A percentile compares a stretch with the other conserved stretches of the same genome.
These are phyloP conservation scores for Acer campestre DNA, from an alignment of 345 rosid species.

Conservation along the genomic window DNA sequence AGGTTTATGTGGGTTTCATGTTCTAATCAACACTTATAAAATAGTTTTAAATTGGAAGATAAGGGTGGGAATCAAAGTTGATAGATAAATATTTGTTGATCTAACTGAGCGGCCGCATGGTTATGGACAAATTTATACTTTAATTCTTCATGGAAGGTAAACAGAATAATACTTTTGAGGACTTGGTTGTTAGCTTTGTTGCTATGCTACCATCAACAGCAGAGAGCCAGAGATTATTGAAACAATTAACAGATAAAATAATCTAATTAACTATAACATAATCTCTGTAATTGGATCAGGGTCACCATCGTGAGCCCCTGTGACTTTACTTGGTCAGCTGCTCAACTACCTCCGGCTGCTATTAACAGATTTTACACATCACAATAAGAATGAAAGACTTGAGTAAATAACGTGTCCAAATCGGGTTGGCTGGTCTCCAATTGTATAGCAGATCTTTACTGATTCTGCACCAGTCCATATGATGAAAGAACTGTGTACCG, in stretches of 20 bases:
- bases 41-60: background rate
- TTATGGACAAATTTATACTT: conserved; percentile 23
- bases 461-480: background rate
- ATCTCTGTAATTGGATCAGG: background rate
- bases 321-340: background rate
- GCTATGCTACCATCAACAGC: background rate
- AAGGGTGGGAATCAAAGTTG: background rate
- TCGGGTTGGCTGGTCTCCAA: background rate
- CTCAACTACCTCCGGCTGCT: background rate
- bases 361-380: background rate
- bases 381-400: background rate
- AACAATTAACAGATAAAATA: background rate
- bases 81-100: background rate
- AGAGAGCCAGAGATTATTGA: background rate
- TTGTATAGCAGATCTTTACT: background rate
- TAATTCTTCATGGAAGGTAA: background rate
- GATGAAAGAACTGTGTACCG: background rate
- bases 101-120: background rate
- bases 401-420: background rate
- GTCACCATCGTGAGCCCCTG: background rate
- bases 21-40: conserved; percentile 4
- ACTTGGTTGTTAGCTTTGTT: conserved; percentile 12
- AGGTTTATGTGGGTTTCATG: conserved; percentile 38
- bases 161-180: background rate
- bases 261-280: background rate